Evolutionary conservation across 352 stramenopile genomes (phyloP), one percentile per base, ranked within the genome.

Genomic region (Phytophthora pluvialis): DNA sequence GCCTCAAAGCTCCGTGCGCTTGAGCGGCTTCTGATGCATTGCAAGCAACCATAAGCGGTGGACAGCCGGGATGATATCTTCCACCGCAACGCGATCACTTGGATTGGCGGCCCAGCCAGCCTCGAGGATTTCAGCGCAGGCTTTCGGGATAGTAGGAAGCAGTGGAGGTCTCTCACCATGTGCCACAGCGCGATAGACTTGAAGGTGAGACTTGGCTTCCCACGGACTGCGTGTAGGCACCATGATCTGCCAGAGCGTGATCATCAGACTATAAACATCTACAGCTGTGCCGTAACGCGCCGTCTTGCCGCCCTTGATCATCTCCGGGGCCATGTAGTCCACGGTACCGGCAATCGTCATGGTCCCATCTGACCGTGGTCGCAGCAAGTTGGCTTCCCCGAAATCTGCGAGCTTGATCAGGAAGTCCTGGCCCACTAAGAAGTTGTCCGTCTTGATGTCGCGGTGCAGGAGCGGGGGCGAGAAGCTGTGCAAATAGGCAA

Each of bases 401-500:
- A 95, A 95, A 65, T 95, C 88, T 0, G 86, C 78, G 7, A 95
- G 78, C 59, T 95, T 95, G 29, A 95, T 62, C 18, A 91, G 52
- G 39, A 85, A 90, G 33, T 95, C 83, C 48, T 93, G 81, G 11
- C 81, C 86, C 7, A 95, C 67, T 11, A 95, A 48, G 46, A 91
- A 95, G 57, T 94, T 95, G 72, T 93, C 88, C 3, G 86, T 93
- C 70, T 95, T 95, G 52, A 95, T 93, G 29, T 95, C 88, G 6
- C 88, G 82, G 53, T 95, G 88, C 3, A 95, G 52, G 0, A 95
- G 60, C 25, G 88, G 86, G 3, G 88, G 88, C 5, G 81, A 82
- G 47, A 95, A 95, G 65, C 82, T 93, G 70, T 95, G 88, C 35
- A 95, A 53, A 45, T 95, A 95, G 11, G 88, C 86, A 11, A 95